Conservation (phyloP, 768 basidiomycete species). For the Lepiota subincarnata region DNA sequence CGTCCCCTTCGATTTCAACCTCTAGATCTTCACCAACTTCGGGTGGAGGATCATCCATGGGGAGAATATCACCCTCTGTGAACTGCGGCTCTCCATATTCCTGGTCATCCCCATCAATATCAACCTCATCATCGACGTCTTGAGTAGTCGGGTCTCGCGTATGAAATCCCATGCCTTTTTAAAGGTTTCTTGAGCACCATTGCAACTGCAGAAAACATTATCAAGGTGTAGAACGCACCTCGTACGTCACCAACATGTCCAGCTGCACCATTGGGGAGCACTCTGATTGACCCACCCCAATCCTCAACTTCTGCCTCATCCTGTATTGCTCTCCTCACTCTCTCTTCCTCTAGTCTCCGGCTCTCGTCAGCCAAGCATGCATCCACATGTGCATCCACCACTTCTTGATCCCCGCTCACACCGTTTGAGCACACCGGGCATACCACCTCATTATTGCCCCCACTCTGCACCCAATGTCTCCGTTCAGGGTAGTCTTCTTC, state of each 20-base stretch:
- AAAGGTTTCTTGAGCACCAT: neutral
- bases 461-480: constrained; percentile 25
- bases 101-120: constrained; percentile 76
- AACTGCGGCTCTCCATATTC: constrained; percentile 72
- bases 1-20: constrained; percentile 38
- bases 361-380: constrained; percentile 64
- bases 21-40: constrained; percentile 35
- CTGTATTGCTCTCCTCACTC: constrained; percentile 29
- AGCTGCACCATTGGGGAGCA: constrained; percentile 22
- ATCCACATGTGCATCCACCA: constrained; percentile 79
- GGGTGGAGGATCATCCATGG: constrained; percentile 20
- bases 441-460: constrained; percentile 38
- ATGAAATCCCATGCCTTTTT: constrained; percentile 72
- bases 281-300: constrained; percentile 25
- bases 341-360: constrained; percentile 38
- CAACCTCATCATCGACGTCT: constrained; percentile 77
- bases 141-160: constrained; percentile 49
- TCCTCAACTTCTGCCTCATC: constrained; percentile 25
- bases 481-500: constrained; percentile 36
- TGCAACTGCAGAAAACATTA: constrained; percentile 10
- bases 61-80: constrained; percentile 66
- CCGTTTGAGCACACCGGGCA: constrained; percentile 67
- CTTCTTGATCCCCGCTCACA: constrained; percentile 65
- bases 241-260: constrained; percentile 46
- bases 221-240: constrained; percentile 27